Conservation (phyloP, 2,329 filamentous ascomycete genomes). For the Colletotrichum destructivum region DNA sequence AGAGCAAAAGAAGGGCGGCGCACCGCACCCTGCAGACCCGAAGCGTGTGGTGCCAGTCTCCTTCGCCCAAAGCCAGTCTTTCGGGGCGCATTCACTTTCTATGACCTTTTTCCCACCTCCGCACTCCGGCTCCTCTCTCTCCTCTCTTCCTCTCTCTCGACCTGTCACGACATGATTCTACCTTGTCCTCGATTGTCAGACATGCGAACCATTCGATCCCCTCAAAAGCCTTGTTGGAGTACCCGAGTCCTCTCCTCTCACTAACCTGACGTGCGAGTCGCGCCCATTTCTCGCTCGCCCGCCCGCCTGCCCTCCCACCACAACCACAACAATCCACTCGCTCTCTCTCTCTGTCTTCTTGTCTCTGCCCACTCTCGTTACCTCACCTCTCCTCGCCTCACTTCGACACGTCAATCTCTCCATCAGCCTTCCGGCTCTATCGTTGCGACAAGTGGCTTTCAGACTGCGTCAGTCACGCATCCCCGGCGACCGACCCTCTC, state of each 20-base stretch:
- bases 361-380: conserved; percentile 36
- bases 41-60: conserved; percentile 36
- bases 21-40: conserved; percentile 40
- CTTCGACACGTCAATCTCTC: conserved; percentile 48
- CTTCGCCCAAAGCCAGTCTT: conserved; percentile 39
- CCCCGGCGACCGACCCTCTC: conserved; percentile 48
- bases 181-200: conserved; percentile 38
- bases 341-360: neutral
- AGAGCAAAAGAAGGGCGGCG: conserved; percentile 35
- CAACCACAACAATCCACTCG: conserved; percentile 42
- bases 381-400: conserved; percentile 43
- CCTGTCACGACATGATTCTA: conserved; percentile 42
- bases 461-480: conserved; percentile 51
- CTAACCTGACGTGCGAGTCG: conserved; percentile 41
- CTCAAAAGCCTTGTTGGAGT: conserved; percentile 38
- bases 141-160: conserved; percentile 14
- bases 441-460: conserved; percentile 51
- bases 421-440: conserved; percentile 46
- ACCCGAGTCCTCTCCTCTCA: conserved; percentile 41
- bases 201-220: conserved; percentile 43
- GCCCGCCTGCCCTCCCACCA: conserved; percentile 35
- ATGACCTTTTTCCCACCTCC: conserved; percentile 38
- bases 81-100: conserved; percentile 38
- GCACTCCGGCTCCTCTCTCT: conserved; percentile 34
- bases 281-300: conserved; percentile 38